Conservation (phyloP, 768 basidiomycete genomes). For the Mycena chlorophos region DNA sequence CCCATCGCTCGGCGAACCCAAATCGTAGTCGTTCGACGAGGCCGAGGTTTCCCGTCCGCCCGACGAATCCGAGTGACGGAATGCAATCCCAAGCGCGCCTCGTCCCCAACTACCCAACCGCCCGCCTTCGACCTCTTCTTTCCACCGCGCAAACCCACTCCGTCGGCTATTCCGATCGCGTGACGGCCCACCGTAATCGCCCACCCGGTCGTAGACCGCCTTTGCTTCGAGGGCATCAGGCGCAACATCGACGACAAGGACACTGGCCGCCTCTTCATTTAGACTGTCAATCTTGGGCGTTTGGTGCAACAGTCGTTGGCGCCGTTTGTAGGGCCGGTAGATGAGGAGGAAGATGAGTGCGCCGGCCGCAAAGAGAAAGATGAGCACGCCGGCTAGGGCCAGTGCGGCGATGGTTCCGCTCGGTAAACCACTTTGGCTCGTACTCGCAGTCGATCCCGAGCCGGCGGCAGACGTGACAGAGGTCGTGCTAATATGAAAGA, state of each 20-base stretch:
- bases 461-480: constrained; percentile 22
- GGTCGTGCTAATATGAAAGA: constrained; percentile 12
- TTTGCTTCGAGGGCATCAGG: constrained; percentile 16
- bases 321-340: constrained; percentile 47
- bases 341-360: constrained; percentile 45
- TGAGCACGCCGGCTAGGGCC: constrained; percentile 55
- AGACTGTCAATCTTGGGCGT: constrained; percentile 11
- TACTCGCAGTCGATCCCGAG: constrained; percentile 9
- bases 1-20: constrained; percentile 25
- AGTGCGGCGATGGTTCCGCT: constrained; percentile 69
- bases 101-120: constrained; percentile 30
- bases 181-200: constrained; percentile 13
- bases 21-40: constrained; percentile 24
- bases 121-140: constrained; percentile 39
- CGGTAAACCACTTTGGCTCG: constrained; percentile 30
- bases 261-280: constrained; percentile 22
- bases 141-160: constrained; percentile 47
- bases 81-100: constrained; percentile 37
- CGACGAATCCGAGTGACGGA: constrained; percentile 40
- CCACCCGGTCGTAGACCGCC: constrained; percentile 5
- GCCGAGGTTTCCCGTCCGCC: constrained; percentile 22
- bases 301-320: constrained; percentile 21
- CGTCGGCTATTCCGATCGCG: constrained; percentile 31
- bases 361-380: constrained; percentile 45
- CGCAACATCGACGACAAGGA: constrained; percentile 17